Percentiles rank a stretch among this genome's conserved stretches.
phyloP scores from a whole-genome alignment of 441 rosid species.

The Cnidoscolus chayamansa region DNA sequence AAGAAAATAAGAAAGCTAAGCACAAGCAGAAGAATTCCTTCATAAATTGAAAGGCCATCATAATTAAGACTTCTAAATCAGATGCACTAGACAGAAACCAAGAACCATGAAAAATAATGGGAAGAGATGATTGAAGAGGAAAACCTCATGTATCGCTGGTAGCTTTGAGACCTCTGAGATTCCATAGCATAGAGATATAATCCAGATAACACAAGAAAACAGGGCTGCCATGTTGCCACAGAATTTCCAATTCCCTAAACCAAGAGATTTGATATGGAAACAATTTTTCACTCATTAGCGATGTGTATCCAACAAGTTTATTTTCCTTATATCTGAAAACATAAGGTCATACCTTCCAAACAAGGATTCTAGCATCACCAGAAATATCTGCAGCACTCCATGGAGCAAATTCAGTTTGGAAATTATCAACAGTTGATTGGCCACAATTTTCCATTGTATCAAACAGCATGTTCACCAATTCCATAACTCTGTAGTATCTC shows the following conservation, averaged over 20 bases:
- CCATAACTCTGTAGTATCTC: constrained; percentile 75
- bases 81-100: constrained; percentile 3
- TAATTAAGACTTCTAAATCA: constrained; percentile 5
- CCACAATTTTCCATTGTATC: constrained; percentile 57
- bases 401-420: constrained; percentile 56
- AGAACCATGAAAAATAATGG: neutral
- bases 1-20: neutral
- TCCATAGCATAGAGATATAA: constrained; percentile 78
- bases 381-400: constrained; percentile 79
- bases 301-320: constrained; percentile 27
- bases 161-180: constrained; percentile 72
- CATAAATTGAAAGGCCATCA: neutral
- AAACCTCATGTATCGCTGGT: constrained; percentile 90
- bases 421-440: constrained; percentile 62
- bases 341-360: constrained; percentile 76
- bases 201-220: constrained; percentile 91
- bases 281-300: constrained; percentile 19
- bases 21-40: constrained; percentile 18
- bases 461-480: constrained; percentile 57
- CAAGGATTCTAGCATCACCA: constrained; percentile 76
- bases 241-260: constrained; percentile 94
- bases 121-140: constrained; percentile 19
- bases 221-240: constrained; percentile 90
- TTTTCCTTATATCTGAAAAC: constrained; percentile 16
- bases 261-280: constrained; percentile 26